phyloP scores from a whole-genome alignment of 2,329 filamentous ascomycete genomes.

The Cadophora gregata region DNA sequence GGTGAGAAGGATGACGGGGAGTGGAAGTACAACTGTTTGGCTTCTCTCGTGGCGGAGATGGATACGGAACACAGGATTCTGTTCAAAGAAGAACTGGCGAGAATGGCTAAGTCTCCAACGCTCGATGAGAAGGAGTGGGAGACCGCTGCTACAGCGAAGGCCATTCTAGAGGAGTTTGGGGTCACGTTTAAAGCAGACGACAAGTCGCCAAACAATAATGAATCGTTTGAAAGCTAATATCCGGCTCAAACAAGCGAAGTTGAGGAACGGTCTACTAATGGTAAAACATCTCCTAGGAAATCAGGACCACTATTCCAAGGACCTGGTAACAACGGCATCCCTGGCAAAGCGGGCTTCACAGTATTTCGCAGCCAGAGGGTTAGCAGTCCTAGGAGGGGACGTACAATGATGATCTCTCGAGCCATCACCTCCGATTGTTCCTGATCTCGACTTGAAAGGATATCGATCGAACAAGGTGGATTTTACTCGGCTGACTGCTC shows the following conservation, averaged over 20 bases:
- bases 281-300: too few relatives aligned
- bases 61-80: constrained; percentile 47
- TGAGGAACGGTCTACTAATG: too few relatives aligned
- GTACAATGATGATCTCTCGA: too few relatives aligned
- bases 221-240: too few relatives aligned
- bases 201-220: too few relatives aligned
- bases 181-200: not conserved
- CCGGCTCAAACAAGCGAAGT: too few relatives aligned
- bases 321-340: too few relatives aligned
- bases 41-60: constrained; percentile 13
- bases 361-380: too few relatives aligned
- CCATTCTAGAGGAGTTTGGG: constrained; percentile 6
- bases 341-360: too few relatives aligned
- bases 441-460: not conserved
- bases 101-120: constrained; percentile 66
- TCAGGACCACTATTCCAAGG: too few relatives aligned
- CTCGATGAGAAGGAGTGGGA: constrained; percentile 62
- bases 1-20: constrained; percentile 15
- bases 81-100: constrained; percentile 53
- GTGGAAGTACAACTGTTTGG: constrained; percentile 21
- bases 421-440: too few relatives aligned
- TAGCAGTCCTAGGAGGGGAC: too few relatives aligned
- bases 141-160: constrained; percentile 25
- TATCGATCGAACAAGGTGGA: not conserved
- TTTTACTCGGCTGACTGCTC: not conserved